Base-by-base conservation (phyloP, 768 basidiomycete species). In the Strobilomyces dryophilus region DNA sequence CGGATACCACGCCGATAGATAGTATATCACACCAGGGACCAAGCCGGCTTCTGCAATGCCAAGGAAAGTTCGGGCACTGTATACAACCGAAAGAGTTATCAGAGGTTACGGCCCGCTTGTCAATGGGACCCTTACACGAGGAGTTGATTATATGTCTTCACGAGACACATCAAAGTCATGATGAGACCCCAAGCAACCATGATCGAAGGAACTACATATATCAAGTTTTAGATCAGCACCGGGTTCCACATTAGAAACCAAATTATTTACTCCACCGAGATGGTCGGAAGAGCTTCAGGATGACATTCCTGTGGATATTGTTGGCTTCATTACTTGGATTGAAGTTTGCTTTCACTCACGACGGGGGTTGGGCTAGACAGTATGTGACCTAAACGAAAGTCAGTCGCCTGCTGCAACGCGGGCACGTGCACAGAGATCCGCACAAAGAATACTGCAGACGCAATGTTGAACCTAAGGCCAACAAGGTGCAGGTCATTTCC, bases 1-100 rank as follows among this genome's bases (percentile, higher is more conserved):
- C 11, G 80, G 75, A 61, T 88, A 81, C 83, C 83, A 85, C 47
- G 80, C 64, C 8, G 79, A 79, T 39, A 83, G 66, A 34, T 71
- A 74, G 51, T 74, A 79, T 2, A 67, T 70, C 49, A 75, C 63
- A 0, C 72, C 72, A 0, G 75, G 70, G 49, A 73, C 67, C 17
- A 77, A 53, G 36, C 80, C 79, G 34, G 72, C 75, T 58, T 79
- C 79, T 34, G 76, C 65, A 27, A 78, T 55, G 43, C 79, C 79
- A 18, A 80, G 71, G 55, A 79, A 73, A 36, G 74, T 14, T 20
- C 76, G 67, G 18, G 67, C 64, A 21, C 73, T 77, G 49, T 10
- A 37, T 6, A 14, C 8, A 6, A 32, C 1, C 27, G 8, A 35
- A 1, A 31, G 11, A 11, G 35, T 11, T 26, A 20, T 62, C 27